Conservation (phyloP, 176 grass and related monocot species). For the Elymus sibiricus region DNA sequence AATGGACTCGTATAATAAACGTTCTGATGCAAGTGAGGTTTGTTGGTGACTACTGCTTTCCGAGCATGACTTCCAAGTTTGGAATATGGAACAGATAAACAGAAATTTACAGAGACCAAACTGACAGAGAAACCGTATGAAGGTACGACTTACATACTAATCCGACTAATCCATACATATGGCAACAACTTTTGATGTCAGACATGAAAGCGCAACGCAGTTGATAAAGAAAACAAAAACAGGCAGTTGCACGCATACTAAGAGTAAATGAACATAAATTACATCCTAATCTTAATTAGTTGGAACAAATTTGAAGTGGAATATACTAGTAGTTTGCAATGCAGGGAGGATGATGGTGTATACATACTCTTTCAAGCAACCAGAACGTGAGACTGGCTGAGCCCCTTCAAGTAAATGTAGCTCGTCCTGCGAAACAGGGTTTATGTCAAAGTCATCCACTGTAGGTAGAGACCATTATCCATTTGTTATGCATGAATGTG, state of each 20-base stretch:
- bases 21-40: background rate
- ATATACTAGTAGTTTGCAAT: background rate
- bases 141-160: background rate
- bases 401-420: constrained; percentile 77
- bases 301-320: background rate
- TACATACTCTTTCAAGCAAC: constrained; percentile 93
- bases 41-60: background rate
- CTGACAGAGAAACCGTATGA: background rate
- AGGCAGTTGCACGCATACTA: background rate
- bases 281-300: background rate
- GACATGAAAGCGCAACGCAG: background rate
- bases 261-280: background rate
- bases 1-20: background rate
- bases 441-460: background rate
- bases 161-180: background rate
- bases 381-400: constrained; percentile 73
- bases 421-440: constrained; percentile 58
- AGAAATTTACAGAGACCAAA: background rate
- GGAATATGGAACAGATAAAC: background rate
- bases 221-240: background rate
- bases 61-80: background rate
- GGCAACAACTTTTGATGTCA: background rate
- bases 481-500: background rate
- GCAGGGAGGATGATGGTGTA: background rate
- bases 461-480: background rate